Evolutionary conservation across 257 asterid genomes (phyloP).

Genomic region (Solanum tarapatanum): DNA sequence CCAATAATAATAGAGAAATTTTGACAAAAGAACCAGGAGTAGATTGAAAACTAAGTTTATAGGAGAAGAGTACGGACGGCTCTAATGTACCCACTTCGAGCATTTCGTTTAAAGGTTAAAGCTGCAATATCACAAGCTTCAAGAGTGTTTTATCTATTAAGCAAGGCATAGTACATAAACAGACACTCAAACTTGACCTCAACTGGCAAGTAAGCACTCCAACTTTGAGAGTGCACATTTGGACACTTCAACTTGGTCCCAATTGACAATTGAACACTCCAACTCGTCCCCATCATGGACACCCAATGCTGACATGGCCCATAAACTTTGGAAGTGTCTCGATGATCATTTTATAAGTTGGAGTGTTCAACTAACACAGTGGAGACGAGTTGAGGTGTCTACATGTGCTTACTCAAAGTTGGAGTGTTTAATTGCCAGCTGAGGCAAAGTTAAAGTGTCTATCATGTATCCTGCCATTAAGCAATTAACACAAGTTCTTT

Average conservation of each 20-base stretch:
- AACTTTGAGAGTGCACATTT: background rate
- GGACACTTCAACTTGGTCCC: background rate
- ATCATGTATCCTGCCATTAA: background rate
- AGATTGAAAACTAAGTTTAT: background rate
- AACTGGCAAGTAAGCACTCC: background rate
- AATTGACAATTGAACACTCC: background rate
- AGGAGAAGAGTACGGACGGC: background rate
- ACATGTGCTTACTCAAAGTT: background rate
- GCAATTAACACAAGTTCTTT: background rate
- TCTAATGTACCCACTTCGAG: background rate
- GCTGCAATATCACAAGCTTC: background rate
- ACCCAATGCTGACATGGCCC: background rate
- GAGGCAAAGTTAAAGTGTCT: background rate
- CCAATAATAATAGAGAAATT: background rate
- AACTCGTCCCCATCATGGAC: background rate
- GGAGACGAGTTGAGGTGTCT: background rate
- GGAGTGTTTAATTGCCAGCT: background rate
- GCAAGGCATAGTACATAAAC: background rate
- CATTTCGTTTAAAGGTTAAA: background rate
- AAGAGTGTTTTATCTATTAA: background rate
- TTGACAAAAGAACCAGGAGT: background rate
- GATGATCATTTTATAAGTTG: background rate
- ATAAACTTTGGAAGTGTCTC: background rate
- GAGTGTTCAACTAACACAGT: background rate
- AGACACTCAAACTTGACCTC: background rate